phyloP scores from a whole-genome alignment of 352 stramenopile species.

The Phytopythium chamaehyphon region DNA sequence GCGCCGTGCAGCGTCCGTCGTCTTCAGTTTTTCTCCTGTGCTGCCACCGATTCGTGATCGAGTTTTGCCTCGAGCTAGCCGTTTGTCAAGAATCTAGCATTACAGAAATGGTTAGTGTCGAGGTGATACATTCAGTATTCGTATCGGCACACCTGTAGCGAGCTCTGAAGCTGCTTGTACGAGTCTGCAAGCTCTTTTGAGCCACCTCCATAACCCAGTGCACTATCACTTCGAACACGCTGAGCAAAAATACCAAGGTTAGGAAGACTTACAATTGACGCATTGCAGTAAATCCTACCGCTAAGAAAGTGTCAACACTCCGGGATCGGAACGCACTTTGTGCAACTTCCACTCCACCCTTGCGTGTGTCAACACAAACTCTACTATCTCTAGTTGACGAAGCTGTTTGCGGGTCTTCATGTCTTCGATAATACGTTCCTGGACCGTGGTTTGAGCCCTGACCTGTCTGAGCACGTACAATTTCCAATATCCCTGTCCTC shows the following conservation, averaged over 20 bases:
- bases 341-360: conserved; percentile 10
- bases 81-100: background rate
- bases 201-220: conserved; percentile 22
- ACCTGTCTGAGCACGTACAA: conserved; percentile 13
- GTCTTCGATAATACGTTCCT: conserved; percentile 18
- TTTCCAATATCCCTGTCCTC: conserved; percentile 42
- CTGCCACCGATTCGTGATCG: background rate
- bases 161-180: conserved; percentile 35
- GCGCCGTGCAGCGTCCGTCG: conserved; percentile 3
- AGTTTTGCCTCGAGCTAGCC: background rate
- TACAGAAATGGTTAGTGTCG: too few relatives aligned
- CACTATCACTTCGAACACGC: conserved; percentile 34
- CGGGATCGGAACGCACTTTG: conserved; percentile 22
- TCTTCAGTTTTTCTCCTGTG: background rate
- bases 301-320: conserved; percentile 26
- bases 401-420: background rate
- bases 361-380: background rate
- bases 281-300: too few relatives aligned
- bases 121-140: too few relatives aligned
- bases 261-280: too few relatives aligned
- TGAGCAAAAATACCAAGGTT: conserved; percentile 4
- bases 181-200: conserved; percentile 57
- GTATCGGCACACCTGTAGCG: conserved; percentile 21
- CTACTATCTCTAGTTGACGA: background rate
- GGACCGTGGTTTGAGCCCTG: conserved; percentile 16